A percentile compares a stretch with the other conserved stretches of the same genome.
Conservation (phyloP, 2,329 filamentous ascomycete species). For the Fonsecaea nubica region DNA sequence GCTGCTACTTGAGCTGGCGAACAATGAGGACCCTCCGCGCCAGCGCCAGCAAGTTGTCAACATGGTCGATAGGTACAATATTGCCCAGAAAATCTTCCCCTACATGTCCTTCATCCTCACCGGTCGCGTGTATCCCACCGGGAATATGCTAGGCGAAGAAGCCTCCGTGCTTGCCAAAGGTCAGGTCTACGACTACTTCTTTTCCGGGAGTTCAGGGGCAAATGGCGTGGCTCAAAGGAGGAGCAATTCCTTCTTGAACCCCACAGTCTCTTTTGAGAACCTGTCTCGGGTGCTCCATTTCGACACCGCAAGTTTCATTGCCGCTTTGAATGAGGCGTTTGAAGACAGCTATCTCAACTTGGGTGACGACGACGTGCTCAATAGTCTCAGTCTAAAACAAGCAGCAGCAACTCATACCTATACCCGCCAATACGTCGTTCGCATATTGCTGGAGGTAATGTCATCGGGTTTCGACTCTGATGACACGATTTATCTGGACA, state of each 20-base stretch:
- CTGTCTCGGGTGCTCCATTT: conserved; percentile 84
- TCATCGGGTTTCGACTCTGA: conserved; percentile 74
- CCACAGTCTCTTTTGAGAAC: conserved; percentile 81
- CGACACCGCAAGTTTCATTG: conserved; percentile 90
- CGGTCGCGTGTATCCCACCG: conserved; percentile 88
- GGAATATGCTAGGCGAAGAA: conserved; percentile 73
- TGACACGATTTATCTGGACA: conserved; percentile 94
- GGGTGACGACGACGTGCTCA: conserved; percentile 55
- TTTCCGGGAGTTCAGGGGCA: conserved; percentile 72
- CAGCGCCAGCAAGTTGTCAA: conserved; percentile 4
- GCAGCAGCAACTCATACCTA: conserved; percentile 49
- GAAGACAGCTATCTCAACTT: conserved; percentile 88
- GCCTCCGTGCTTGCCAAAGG: conserved; percentile 78
- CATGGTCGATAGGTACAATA: conserved; percentile 45
- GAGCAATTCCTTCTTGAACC: conserved; percentile 4
- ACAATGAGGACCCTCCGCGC: background rate
- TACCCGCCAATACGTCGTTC: conserved; percentile 83
- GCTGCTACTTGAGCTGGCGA: conserved; percentile 62
- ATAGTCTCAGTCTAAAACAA: conserved; percentile 65
- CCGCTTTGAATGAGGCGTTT: conserved; percentile 94
- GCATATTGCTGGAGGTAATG: conserved; percentile 91
- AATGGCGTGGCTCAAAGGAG: conserved; percentile 46
- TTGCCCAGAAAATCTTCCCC: conserved; percentile 86
- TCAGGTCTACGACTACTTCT: conserved; percentile 90
- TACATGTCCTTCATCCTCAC: conserved; percentile 93